Evolutionary conservation across 169 alveolate genomes (phyloP).

Genomic region (Eimeria nieschulzi): DNA sequence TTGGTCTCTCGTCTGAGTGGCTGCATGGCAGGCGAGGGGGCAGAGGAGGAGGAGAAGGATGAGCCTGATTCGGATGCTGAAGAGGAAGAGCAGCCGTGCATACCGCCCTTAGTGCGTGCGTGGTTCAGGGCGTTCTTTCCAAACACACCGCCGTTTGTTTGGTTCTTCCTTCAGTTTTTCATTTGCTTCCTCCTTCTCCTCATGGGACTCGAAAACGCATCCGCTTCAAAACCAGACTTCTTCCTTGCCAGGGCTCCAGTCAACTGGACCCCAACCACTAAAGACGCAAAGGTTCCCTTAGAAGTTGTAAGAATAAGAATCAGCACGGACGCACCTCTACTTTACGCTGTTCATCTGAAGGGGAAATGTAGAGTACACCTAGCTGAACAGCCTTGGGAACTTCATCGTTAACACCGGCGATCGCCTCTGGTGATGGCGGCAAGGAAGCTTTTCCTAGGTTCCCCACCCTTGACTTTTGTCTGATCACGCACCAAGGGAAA

Average conservation of each 20-base stretch:
- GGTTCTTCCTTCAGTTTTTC: conserved; percentile 30
- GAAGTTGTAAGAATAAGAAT: conserved; percentile 43
- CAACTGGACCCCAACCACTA: conserved; percentile 47
- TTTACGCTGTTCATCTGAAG: too few species aligned
- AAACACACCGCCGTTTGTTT: conserved; percentile 59
- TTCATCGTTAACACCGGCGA: too few species aligned
- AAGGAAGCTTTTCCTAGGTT: too few species aligned
- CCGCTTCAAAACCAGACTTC: conserved; percentile 42
- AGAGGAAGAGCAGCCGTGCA: conserved; percentile 24
- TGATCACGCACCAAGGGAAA: too few species aligned
- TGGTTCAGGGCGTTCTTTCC: conserved; percentile 61
- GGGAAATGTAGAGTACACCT: too few species aligned
- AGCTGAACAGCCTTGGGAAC: too few species aligned
- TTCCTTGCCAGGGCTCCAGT: conserved; percentile 53
- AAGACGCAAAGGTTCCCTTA: conserved; percentile 49
- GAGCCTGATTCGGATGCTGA: conserved; percentile 46
- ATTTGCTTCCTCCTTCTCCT: conserved; percentile 47
- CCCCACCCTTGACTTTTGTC: too few species aligned
- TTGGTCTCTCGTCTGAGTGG: not conserved
- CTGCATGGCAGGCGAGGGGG: conserved; percentile 2
- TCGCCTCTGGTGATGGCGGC: too few species aligned
- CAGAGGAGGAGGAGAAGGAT: conserved; percentile 36
- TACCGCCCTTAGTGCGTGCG: not conserved
- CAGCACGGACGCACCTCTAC: too few species aligned
- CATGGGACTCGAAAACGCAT: conserved; percentile 53